A percentile compares a stretch with the other conserved stretches of the same genome.
Conservation (phyloP, 1,284 basidiomycete species). For the Acaromyces ingoldii region DNA sequence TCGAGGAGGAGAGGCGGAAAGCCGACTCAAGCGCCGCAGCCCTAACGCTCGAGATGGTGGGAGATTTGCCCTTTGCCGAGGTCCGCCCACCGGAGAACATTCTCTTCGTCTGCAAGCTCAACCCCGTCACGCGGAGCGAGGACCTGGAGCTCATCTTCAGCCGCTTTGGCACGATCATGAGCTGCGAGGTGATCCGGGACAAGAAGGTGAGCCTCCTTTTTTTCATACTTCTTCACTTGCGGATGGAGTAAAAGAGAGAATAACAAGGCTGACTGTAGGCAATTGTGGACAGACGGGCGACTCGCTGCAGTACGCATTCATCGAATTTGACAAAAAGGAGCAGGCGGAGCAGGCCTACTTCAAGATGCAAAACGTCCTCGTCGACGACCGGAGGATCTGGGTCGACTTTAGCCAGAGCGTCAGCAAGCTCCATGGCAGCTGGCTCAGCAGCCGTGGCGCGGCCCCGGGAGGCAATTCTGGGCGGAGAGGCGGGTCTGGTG, state of each 20-base stretch:
- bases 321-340: conserved; percentile 90
- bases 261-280: too few relatives aligned
- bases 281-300: conserved; percentile 75
- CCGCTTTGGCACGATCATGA: conserved; percentile 88
- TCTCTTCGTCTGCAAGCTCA: conserved; percentile 96
- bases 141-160: conserved; percentile 97
- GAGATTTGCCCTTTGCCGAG: conserved; percentile 95
- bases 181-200: conserved; percentile 93
- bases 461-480: conserved; percentile 19
- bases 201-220: conserved; percentile 58
- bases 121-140: conserved; percentile 88
- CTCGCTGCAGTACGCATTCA: conserved; percentile 94
- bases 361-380: conserved; percentile 98
- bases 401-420: conserved; percentile 86
- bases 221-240: background rate
- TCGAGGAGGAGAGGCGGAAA: conserved; percentile 70
- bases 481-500: conserved; percentile 36
- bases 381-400: conserved; percentile 98
- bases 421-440: conserved; percentile 57
- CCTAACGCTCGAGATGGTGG: conserved; percentile 97
- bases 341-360: conserved; percentile 97
- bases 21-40: conserved; percentile 87
- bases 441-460: conserved; percentile 49
- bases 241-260: too few relatives aligned
- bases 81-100: conserved; percentile 97